These are phyloP conservation scores for Curvularia eragrostidis DNA, from an alignment of 2,329 filamentous ascomycete genomes.

Conservation along the genomic window DNA sequence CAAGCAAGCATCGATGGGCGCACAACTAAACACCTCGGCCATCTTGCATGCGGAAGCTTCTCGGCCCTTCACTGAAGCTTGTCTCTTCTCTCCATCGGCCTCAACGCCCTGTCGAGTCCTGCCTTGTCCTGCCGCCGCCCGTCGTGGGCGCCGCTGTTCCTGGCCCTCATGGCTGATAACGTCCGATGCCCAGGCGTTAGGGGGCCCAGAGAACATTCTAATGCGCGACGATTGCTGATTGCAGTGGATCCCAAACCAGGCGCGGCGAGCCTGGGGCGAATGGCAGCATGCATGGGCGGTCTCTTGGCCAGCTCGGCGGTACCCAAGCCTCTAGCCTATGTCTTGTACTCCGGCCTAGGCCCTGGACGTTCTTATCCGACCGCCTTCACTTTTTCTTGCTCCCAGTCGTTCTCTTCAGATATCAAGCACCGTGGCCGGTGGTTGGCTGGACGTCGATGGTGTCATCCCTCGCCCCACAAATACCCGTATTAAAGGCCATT, in stretches of 20 bases:
- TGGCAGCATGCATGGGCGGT: constrained; percentile 1
- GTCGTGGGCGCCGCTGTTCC: background rate
- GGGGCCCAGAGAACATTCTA: constrained; percentile 5
- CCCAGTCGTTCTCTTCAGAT: background rate
- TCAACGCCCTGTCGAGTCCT: background rate
- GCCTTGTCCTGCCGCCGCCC: background rate
- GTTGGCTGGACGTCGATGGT: background rate
- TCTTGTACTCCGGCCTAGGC: constrained; percentile 12
- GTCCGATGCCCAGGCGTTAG: constrained; percentile 10
- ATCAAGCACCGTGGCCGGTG: background rate
- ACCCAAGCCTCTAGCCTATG: constrained; percentile 18
- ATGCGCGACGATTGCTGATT: constrained; percentile 2
- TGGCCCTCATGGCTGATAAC: background rate
- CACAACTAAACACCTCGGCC: background rate
- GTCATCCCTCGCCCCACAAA: constrained; percentile 7
- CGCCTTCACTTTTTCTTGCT: background rate
- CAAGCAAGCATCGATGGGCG: background rate
- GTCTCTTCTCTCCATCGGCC: background rate
- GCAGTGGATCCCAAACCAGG: background rate
- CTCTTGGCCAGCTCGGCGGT: constrained; percentile 4
- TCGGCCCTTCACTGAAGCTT: constrained; percentile 8
- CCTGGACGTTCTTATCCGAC: constrained; percentile 1
- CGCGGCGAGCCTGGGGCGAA: constrained; percentile 3
- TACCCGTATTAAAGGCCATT: constrained; percentile 6
- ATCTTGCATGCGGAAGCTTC: constrained; percentile 2